Evolutionary conservation across 495 filamentous ascomycete species (phyloP), one percentile per base, ranked within the genome.

Genomic region (Cairneyella variabilis): DNA sequence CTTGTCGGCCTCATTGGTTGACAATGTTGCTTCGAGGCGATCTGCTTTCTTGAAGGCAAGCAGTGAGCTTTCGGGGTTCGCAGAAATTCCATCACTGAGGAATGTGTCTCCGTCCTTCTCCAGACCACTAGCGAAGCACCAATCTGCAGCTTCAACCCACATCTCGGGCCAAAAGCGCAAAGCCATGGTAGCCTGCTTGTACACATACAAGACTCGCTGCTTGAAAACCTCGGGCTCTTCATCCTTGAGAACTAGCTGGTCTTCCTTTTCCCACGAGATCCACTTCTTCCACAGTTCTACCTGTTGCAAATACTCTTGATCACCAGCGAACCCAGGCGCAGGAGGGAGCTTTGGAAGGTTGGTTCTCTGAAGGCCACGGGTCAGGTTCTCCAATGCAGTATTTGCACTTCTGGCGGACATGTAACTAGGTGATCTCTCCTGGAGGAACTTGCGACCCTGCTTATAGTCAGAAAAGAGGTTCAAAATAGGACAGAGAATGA

Each of bases 61-160:
- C 48, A 97, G 69, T 59, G 88, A 89, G 55, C 90, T 96, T 69
- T 98, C 95, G 10, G 95, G 91, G 61, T 97, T 97, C 6, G 91
- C 95, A 12, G 82, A 76, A 49, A 92, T 81, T 23, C 93, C 93
- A 51, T 91, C 78, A 36, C 78, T 76, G 37, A 98, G 75, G 58
- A 97, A 92, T 16, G 22, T 41, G 52, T 85, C 84, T 18, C 88
- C 88, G 46, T 86, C 83, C 16, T 71, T 70, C 32, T 79, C 81
- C 30, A 68, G 55, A 46, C 80, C 80, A 63, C 95, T 91, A 44
- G 83, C 73, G 64, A 91, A 88, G 69, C 91, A 96, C 75, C 91
- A 98, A 52, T 96, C 88, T 11, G 91, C 88, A 2, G 91, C 93
- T 42, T 96, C 90, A 58, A 87, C 92, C 93, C 93, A 98, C 57